Conservation (phyloP, 176 grass and related monocot genomes). For the bread wheat (Triticum aestivum) region DNA sequence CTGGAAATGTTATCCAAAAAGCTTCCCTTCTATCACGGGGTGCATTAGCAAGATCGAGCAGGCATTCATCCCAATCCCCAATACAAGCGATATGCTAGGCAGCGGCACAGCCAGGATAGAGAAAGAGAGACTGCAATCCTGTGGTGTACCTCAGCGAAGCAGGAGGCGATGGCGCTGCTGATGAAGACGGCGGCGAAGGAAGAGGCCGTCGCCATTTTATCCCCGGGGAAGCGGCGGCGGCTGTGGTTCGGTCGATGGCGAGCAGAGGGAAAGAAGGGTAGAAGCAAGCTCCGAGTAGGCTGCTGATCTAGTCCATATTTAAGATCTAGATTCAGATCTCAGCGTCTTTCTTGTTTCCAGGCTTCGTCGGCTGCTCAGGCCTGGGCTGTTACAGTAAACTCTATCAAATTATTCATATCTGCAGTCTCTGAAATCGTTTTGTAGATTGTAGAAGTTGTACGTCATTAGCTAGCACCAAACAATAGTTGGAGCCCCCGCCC, state of each 20-base stretch:
- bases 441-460: too few relatives aligned
- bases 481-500: too few relatives aligned
- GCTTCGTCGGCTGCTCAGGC: too few relatives aligned
- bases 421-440: too few relatives aligned
- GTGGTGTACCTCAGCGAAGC: constrained; percentile 76
- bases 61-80: constrained; percentile 9
- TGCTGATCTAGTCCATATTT: constrained; percentile 2
- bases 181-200: constrained; percentile 71
- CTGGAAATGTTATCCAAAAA: background rate
- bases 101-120: background rate
- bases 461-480: too few relatives aligned
- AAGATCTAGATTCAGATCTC: constrained; percentile 17
- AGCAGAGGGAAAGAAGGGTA: background rate
- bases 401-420: too few relatives aligned
- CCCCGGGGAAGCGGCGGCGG: background rate
- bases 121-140: background rate
- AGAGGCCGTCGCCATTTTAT: constrained; percentile 12
- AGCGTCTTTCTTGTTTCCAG: background rate
- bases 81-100: background rate
- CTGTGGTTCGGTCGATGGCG: background rate
- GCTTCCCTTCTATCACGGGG: background rate
- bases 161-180: constrained; percentile 89
- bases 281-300: background rate
- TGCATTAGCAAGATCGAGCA: background rate
- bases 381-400: too few relatives aligned